phyloP scores from a whole-genome alignment of 2,329 filamentous ascomycete genomes.

The Alternaria conjuncta region DNA sequence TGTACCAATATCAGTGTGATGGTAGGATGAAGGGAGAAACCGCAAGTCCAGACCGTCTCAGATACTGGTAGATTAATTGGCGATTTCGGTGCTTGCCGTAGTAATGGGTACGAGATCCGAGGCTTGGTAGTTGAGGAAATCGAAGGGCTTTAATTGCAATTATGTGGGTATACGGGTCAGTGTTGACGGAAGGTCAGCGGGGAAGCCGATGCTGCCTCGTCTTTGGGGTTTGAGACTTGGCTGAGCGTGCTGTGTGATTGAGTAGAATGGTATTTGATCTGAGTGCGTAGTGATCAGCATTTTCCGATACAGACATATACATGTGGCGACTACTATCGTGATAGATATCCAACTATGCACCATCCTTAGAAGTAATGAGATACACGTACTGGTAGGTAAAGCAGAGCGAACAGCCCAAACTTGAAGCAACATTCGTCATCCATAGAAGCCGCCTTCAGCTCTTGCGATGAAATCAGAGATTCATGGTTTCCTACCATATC shows the following conservation, averaged over 20 bases:
- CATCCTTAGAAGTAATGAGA: background rate
- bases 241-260: background rate
- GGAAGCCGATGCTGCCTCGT: background rate
- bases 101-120: background rate
- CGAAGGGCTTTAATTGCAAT: background rate
- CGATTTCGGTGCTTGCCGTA: background rate
- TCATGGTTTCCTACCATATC: background rate
- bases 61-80: background rate
- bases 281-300: background rate
- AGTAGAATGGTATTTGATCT: background rate
- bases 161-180: background rate
- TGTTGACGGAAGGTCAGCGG: background rate
- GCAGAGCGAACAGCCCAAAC: background rate
- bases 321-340: background rate
- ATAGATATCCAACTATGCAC: background rate
- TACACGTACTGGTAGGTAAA: background rate
- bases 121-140: background rate
- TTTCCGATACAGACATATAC: background rate
- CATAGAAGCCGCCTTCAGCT: background rate
- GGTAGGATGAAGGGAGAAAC: background rate
- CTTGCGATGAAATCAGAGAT: background rate
- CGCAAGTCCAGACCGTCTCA: background rate
- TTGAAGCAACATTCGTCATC: background rate
- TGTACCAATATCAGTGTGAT: background rate
- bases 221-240: background rate